A percentile compares a stretch with the other conserved stretches of the same genome.
Conservation (phyloP, 768 basidiomycete genomes). For the Tricholoma matsutake region DNA sequence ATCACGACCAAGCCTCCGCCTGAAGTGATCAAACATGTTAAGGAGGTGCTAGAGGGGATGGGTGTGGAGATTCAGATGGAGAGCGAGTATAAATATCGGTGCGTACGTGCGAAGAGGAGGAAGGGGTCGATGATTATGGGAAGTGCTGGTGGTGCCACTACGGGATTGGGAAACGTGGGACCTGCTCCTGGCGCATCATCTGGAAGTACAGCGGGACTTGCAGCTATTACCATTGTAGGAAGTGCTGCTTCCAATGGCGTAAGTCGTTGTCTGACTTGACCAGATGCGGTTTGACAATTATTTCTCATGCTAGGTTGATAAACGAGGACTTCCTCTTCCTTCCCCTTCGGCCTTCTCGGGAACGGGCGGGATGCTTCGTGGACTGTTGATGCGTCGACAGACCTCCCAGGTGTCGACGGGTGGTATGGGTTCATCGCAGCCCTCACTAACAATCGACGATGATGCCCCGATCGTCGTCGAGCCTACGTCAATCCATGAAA, state of each 20-base stretch:
- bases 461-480: slow-evolving; percentile 37
- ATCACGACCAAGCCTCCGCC: slow-evolving; percentile 82
- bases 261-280: slow-evolving; percentile 30
- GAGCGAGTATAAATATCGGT: slow-evolving; percentile 88
- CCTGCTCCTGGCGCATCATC: slow-evolving; percentile 16
- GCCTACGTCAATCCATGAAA: slow-evolving; percentile 41
- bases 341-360: slow-evolving; percentile 67
- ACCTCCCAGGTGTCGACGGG: slow-evolving; percentile 71
- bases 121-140: slow-evolving; percentile 44
- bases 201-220: slow-evolving; percentile 45
- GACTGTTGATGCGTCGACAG: slow-evolving; percentile 86
- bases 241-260: slow-evolving; percentile 87
- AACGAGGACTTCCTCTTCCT: slow-evolving; percentile 82
- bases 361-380: slow-evolving; percentile 79
- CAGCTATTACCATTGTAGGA: slow-evolving; percentile 75
- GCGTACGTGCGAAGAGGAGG: slow-evolving; percentile 73
- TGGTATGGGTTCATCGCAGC: slow-evolving; percentile 34
- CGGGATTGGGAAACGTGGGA: slow-evolving; percentile 29
- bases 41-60: slow-evolving; percentile 79
- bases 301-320: slow-evolving; percentile 64
- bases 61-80: slow-evolving; percentile 88
- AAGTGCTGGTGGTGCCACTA: slow-evolving; percentile 43
- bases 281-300: slow-evolving; percentile 3
- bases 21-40: slow-evolving; percentile 85
- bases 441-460: slow-evolving; percentile 49